phyloP scores from a whole-genome alignment of 148 eudicot species.

The Amaranthus palmeri region DNA sequence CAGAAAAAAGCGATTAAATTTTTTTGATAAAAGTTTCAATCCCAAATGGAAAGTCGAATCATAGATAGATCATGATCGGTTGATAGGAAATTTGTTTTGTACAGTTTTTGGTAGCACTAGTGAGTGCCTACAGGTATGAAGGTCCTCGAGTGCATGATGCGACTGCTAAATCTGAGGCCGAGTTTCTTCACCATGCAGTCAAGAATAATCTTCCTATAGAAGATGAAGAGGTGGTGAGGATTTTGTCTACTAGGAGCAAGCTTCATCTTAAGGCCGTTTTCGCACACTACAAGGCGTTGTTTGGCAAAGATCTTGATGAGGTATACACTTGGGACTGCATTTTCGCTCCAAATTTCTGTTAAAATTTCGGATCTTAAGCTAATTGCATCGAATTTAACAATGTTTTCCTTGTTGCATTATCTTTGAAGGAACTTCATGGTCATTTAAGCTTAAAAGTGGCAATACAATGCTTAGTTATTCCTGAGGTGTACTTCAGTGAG shows the following conservation, averaged over 20 bases:
- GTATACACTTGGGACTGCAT: slow-evolving; percentile 25
- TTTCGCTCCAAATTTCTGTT: not conserved
- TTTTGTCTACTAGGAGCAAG: slow-evolving; percentile 77
- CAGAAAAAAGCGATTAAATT: too few relatives aligned
- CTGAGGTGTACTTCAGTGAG: slow-evolving; percentile 57
- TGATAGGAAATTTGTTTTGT: not conserved
- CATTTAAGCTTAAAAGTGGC: slow-evolving; percentile 33
- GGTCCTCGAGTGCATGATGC: slow-evolving; percentile 57
- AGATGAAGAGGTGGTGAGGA: slow-evolving; percentile 60
- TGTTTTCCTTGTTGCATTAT: not conserved
- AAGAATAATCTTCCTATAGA: slow-evolving; percentile 34
- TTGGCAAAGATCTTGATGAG: slow-evolving; percentile 45
- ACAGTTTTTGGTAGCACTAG: slow-evolving; percentile 77
- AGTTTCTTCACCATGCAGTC: slow-evolving; percentile 39
- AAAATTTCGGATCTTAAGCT: slow-evolving; percentile 1
- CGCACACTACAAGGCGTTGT: slow-evolving; percentile 66
- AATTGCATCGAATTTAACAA: too few relatives aligned
- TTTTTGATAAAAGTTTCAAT: too few relatives aligned
- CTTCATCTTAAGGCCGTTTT: slow-evolving; percentile 50
- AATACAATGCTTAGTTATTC: slow-evolving; percentile 53
- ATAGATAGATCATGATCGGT: too few relatives aligned
- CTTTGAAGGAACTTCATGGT: slow-evolving; percentile 48
- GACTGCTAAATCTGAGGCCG: slow-evolving; percentile 69
- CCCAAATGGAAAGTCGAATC: too few relatives aligned
- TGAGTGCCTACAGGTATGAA: slow-evolving; percentile 80